Percentiles rank a stretch among this genome's conserved stretches.
These are phyloP conservation scores for Plasmopara viticola DNA, from an alignment of 352 stramenopile genomes.

Conservation along the genomic window DNA sequence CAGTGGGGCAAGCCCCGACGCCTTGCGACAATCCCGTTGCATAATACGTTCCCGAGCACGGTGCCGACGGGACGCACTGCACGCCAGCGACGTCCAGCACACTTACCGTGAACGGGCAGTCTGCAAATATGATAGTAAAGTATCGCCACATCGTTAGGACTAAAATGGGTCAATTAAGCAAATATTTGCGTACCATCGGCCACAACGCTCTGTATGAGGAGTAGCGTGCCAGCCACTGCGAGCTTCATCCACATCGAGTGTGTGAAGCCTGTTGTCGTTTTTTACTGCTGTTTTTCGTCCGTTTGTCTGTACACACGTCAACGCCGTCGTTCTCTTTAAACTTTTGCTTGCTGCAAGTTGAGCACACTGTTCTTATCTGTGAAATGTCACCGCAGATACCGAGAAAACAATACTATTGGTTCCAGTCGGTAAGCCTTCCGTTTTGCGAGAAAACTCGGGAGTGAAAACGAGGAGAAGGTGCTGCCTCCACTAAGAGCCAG, in stretches of 20 bases:
- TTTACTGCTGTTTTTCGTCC: slow-evolving; percentile 1
- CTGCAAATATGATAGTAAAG: slow-evolving; percentile 19
- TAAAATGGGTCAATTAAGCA: background rate
- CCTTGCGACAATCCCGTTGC: slow-evolving; percentile 34
- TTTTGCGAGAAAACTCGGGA: slow-evolving; percentile 30
- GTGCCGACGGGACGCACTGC: slow-evolving; percentile 41
- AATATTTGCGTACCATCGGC: slow-evolving; percentile 8
- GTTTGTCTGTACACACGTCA: slow-evolving; percentile 6
- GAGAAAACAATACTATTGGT: slow-evolving; percentile 24
- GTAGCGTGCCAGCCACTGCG: slow-evolving; percentile 12
- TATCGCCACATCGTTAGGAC: slow-evolving; percentile 5
- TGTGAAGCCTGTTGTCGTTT: slow-evolving; percentile 7
- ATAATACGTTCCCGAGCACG: slow-evolving; percentile 62
- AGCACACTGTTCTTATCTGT: too few species aligned
- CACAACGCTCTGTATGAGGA: slow-evolving; percentile 5
- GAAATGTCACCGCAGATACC: slow-evolving; percentile 19
- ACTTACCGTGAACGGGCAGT: slow-evolving; percentile 54
- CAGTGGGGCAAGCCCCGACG: slow-evolving; percentile 47
- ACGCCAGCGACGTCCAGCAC: slow-evolving; percentile 53
- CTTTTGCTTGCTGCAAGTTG: slow-evolving; percentile 2
- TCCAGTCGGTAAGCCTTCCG: slow-evolving; percentile 29
- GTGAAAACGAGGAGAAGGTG: slow-evolving; percentile 6
- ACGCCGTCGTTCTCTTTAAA: slow-evolving; percentile 5
- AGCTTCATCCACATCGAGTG: slow-evolving; percentile 24
- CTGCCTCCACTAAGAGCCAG: slow-evolving; percentile 8